A percentile compares a stretch with the other conserved stretches of the same genome.
Evolutionary conservation across 768 basidiomycete species (phyloP).

Genomic region (Podaxis mareebaensis): DNA sequence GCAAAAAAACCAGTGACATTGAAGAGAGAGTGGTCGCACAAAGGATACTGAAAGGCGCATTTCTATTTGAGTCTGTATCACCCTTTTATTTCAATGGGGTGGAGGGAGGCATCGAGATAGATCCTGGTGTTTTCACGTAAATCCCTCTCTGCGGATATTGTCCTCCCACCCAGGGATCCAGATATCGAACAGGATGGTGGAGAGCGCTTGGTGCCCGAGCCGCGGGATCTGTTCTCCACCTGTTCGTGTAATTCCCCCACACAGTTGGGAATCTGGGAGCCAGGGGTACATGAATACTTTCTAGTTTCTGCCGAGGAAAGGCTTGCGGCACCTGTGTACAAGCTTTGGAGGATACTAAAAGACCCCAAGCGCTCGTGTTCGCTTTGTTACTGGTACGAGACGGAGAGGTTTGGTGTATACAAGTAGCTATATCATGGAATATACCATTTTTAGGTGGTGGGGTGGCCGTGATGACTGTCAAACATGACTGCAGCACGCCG

Average conservation of each 20-base stretch:
- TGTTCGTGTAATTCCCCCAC: too few species aligned
- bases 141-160: constrained; percentile 61
- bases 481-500: not conserved
- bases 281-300: constrained; percentile 15
- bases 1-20: constrained; percentile 26
- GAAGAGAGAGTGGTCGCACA: constrained; percentile 70
- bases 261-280: too few species aligned
- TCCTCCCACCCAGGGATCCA: constrained; percentile 25
- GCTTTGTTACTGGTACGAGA: constrained; percentile 53
- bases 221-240: too few species aligned
- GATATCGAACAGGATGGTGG: constrained; percentile 73
- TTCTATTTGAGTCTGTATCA: not conserved
- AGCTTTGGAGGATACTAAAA: constrained; percentile 36
- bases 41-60: constrained; percentile 68
- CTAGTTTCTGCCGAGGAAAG: constrained; percentile 45
- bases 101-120: constrained; percentile 25
- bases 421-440: not conserved
- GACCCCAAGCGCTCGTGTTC: constrained; percentile 30
- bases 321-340: constrained; percentile 48
- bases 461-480: not conserved
- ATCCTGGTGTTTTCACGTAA: constrained; percentile 28
- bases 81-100: not conserved
- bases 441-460: not conserved
- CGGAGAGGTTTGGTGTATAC: constrained; percentile 15
- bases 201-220: constrained; percentile 35